Conservation (phyloP, 2,329 filamentous ascomycete species). For the Claviceps sorghi region DNA sequence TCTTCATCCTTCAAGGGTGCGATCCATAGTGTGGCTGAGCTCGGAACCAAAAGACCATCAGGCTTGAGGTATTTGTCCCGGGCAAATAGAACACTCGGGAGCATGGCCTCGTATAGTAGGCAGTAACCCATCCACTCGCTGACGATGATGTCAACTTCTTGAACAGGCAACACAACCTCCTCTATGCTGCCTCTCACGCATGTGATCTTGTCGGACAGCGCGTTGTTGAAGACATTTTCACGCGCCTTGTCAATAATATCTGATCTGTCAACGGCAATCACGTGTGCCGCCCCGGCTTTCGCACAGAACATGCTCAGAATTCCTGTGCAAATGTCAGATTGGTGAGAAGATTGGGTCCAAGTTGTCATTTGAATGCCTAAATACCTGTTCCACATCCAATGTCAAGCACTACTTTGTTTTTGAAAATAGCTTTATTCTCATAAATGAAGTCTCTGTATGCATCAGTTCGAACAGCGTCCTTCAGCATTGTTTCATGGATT, state of each 20-base stretch:
- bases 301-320: conserved; percentile 94
- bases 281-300: conserved; percentile 69
- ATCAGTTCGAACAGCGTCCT: conserved; percentile 75
- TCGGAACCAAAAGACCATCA: conserved; percentile 72
- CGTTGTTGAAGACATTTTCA: conserved; percentile 73
- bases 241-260: conserved; percentile 77
- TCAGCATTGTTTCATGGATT: conserved; percentile 93
- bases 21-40: conserved; percentile 68
- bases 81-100: conserved; percentile 80
- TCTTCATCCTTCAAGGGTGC: conserved; percentile 67
- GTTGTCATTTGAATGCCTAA: conserved; percentile 3
- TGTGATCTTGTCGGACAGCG: conserved; percentile 57
- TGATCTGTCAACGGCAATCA: conserved; percentile 86
- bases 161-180: conserved; percentile 63
- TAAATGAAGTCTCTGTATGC: conserved; percentile 94
- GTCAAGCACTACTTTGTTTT: conserved; percentile 74
- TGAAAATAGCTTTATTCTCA: conserved; percentile 74
- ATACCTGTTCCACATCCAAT: conserved; percentile 67
- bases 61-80: conserved; percentile 72
- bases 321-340: conserved; percentile 27
- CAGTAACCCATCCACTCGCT: conserved; percentile 98
- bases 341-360: not conserved
- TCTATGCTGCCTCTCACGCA: conserved; percentile 78
- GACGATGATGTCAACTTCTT: conserved; percentile 83
- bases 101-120: conserved; percentile 88